Base-by-base conservation (phyloP, 305 asterid species). In the Fraxinus paxiana region DNA sequence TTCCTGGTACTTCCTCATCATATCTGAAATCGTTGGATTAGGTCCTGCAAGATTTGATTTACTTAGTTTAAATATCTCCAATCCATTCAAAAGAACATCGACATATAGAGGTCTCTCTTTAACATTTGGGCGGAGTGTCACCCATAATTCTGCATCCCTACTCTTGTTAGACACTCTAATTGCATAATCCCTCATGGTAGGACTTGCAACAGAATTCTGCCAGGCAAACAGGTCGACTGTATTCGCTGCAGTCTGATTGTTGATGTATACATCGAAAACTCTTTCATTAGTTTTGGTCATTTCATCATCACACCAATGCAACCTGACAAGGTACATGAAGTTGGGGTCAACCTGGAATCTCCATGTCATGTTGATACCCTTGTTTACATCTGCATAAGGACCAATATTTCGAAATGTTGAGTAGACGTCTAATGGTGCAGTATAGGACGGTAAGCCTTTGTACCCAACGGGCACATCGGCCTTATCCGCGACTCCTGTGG, bases 281-380 rank as follows among this genome's bases (percentile, higher is more conserved):
- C 98, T 86, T 63, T 94, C 91, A 79, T 94, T 94, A 0, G 83
- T 3, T 54, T 80, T 89, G 1, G 82, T 88, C 86, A 89, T 84
- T 83, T 88, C 87, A 0, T 90, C 82, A 28, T 95, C 99, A 26
- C 99, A 95, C 97, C 98, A 95, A 33, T 95, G 99, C 87, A 95
- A 92, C 28, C 99, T 84, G 67, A 94, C 77, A 10, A 95, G 83
- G 80, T 95, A 95, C 77, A 89, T 84, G 88, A 91, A 95, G 81
- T 87, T 89, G 4, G 97, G 90, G 34, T 94, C 98, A 5, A 91
- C 94, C 30, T 86, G 88, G 71, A 94, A 95, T 7, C 83, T 73
- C 99, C 99, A 95, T 0, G 99, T 91, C 17, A 95, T 88, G 59
- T 95, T 95, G 56, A 84, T 75, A 0, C 73, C 73, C 67, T 0